Base-by-base conservation (phyloP, 164 flowering plant species). In the Echeveria elegans region DNA sequence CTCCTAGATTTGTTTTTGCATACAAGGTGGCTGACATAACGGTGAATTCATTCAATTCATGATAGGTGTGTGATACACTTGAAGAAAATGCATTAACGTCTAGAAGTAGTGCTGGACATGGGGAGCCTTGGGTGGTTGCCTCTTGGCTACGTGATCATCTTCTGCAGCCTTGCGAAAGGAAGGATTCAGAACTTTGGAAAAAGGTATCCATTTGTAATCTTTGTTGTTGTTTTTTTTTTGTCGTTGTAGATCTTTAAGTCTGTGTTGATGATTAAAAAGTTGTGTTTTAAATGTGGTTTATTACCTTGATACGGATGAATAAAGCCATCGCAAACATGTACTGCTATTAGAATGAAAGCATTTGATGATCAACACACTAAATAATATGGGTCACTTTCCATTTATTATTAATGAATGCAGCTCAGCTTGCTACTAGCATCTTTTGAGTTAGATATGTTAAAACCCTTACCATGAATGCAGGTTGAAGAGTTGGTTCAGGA, bases 111-210 rank as follows among this genome's bases (percentile, higher is more conserved):
- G 69, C 68, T 72, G 79, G 82, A 53, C 82, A 75, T 69, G 71
- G 72, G 73, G 97, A 87, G 68, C 79, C 97, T 10, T 95, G 97
- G 97, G 83, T 90, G 41, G 88, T 95, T 71, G 88, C 92, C 32
- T 89, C 97, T 58, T 74, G 80, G 77, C 78, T 95, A 63, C 77
- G 97, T 53, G 99, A 95, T 82, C 90, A 88, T 82, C 86, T 95
- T 66, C 91, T 95, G 68, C 77, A 81, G 63, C 92, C 89, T 36
- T 82, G 71, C 72, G 97, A 95, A 83, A 83, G 99, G 76, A 92
- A 77, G 73, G 80, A 90, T 63, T 72, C 79, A 30, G 61, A 69
- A 38, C 72, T 95, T 62, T 95, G 99, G 97, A 89, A 79, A 70
- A 90, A 81, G 99, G 99, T 93, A 77, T 31, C 58, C 11, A 37